A percentile compares a stretch with the other conserved stretches of the same genome.
These are phyloP conservation scores for Acer campestre DNA, from an alignment of 345 rosid genomes.

Conservation along the genomic window DNA sequence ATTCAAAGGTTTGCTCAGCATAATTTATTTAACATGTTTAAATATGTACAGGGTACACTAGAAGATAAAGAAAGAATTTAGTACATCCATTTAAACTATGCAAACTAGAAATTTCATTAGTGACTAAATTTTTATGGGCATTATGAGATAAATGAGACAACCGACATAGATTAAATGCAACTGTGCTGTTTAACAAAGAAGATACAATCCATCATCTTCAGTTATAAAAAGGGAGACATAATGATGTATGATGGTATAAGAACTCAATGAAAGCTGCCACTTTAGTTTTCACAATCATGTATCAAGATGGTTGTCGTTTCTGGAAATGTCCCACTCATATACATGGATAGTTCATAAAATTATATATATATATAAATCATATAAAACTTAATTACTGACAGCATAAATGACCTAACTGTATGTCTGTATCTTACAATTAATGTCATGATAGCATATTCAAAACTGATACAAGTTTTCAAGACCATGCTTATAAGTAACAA, in stretches of 20 bases:
- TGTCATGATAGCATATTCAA: background rate
- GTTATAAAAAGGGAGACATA: background rate
- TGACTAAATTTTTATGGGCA: background rate
- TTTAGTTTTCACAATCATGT: background rate
- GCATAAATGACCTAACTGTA: background rate
- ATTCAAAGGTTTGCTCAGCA: too few relatives aligned
- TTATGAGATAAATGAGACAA: background rate
- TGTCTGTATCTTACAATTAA: background rate
- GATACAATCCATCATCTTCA: background rate
- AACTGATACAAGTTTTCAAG: conserved; percentile 8
- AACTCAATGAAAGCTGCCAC: background rate
- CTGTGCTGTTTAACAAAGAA: background rate
- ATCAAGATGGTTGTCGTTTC: background rate
- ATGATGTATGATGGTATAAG: background rate
- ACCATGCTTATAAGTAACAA: conserved; percentile 3
- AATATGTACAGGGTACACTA: too few relatives aligned
- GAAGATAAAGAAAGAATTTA: background rate
- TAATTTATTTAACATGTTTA: background rate
- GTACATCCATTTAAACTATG: background rate
- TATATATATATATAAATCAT: background rate
- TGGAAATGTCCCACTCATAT: background rate
- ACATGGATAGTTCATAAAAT: background rate
- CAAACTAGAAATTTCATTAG: background rate
- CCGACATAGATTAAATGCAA: too few relatives aligned
- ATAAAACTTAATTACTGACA: background rate